A percentile compares a stretch with the other conserved stretches of the same genome.
These are phyloP conservation scores for Bacidia gigantensis DNA, from an alignment of 495 filamentous ascomycete genomes.

Conservation along the genomic window DNA sequence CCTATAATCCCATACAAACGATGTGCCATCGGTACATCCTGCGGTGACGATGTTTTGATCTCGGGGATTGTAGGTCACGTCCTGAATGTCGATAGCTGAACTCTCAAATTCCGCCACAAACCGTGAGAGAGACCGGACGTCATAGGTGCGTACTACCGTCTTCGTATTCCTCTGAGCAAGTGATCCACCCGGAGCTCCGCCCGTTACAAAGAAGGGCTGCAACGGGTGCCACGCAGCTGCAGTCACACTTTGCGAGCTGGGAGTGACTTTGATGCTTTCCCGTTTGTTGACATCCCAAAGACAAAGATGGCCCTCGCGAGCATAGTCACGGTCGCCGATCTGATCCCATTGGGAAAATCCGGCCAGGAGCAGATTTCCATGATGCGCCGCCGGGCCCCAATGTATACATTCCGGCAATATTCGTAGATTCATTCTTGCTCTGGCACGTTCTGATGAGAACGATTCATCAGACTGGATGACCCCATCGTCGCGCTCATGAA, in stretches of 20 bases:
- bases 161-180: conserved; percentile 20
- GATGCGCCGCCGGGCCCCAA: conserved; percentile 45
- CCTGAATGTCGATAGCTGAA: conserved; percentile 74
- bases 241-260: conserved; percentile 59
- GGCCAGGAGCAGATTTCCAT: conserved; percentile 50
- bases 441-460: conserved; percentile 35
- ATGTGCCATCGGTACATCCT: conserved; percentile 69
- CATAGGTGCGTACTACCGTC: conserved; percentile 41
- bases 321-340: conserved; percentile 24
- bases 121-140: conserved; percentile 22
- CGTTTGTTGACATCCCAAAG: conserved; percentile 49
- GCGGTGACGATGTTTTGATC: conserved; percentile 54
- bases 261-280: conserved; percentile 29
- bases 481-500: conserved; percentile 10
- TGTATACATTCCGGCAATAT: conserved; percentile 57
- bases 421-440: conserved; percentile 34
- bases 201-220: conserved; percentile 42
- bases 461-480: conserved; percentile 13
- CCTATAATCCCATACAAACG: conserved; percentile 76
- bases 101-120: conserved; percentile 44
- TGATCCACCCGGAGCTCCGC: conserved; percentile 47
- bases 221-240: conserved; percentile 66
- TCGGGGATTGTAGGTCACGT: conserved; percentile 43
- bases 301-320: conserved; percentile 53
- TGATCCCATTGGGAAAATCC: conserved; percentile 58